A percentile compares a stretch with the other conserved stretches of the same genome.
These are phyloP conservation scores for Ramaria sp. DNA, from an alignment of 768 basidiomycete genomes.

Conservation along the genomic window DNA sequence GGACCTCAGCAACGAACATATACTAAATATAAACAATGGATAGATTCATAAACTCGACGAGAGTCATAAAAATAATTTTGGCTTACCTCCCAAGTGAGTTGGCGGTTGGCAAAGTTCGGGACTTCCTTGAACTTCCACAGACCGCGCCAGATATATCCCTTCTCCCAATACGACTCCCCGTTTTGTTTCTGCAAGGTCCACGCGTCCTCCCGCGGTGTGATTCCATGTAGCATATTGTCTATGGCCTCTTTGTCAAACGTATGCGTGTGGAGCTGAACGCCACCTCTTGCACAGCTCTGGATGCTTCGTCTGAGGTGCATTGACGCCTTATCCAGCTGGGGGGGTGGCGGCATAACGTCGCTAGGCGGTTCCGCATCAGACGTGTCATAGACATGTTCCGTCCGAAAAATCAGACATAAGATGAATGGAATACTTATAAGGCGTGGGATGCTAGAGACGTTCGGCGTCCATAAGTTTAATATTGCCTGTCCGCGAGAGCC, in stretches of 20 bases:
- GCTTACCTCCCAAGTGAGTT: no score
- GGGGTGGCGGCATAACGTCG: not conserved
- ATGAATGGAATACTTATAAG: constrained; percentile 3
- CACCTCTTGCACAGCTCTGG: not conserved
- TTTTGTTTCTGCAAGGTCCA: not conserved
- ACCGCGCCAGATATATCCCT: constrained; percentile 2
- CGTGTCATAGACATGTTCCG: not conserved
- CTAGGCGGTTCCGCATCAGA: not conserved
- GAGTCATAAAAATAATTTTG: no score
- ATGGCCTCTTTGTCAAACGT: not conserved
- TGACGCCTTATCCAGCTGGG: not conserved
- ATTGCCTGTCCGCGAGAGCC: not conserved
- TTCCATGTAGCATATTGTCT: constrained; percentile 1
- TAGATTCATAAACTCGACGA: no score
- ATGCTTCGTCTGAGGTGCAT: not conserved
- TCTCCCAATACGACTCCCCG: not conserved
- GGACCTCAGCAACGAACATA: no score
- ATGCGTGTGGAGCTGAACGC: not conserved
- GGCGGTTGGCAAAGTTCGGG: constrained; percentile 3
- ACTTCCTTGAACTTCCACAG: constrained; percentile 1
- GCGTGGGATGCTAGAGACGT: not conserved
- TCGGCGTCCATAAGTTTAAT: not conserved
- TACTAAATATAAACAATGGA: no score
- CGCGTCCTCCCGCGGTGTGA: not conserved
- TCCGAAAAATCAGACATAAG: not conserved